A percentile compares a stretch with the other conserved stretches of the same genome.
Conservation (phyloP, 306 rosid species). For the barrel medic (Medicago truncatula) region DNA sequence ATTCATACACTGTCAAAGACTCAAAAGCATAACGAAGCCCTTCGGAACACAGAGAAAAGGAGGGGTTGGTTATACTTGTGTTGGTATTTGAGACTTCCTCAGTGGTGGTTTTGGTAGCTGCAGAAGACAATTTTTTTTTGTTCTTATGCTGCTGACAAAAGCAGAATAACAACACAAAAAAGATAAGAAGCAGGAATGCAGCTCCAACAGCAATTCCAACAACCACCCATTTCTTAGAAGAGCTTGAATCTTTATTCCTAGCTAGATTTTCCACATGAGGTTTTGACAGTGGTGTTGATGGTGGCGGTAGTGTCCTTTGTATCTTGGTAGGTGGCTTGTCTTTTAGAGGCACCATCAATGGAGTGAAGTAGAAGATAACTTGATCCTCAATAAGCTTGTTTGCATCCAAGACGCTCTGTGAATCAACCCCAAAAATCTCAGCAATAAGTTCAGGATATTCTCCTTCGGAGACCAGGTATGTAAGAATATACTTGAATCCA, state of each 20-base stretch:
- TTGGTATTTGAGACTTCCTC: background rate
- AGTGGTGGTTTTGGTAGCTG: background rate
- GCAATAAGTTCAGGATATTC: background rate
- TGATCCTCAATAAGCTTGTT: background rate
- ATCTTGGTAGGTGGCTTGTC: background rate
- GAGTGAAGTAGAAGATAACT: background rate
- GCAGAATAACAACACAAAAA: background rate
- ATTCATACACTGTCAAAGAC: conserved; percentile 56
- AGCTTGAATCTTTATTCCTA: background rate
- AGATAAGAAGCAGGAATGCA: background rate
- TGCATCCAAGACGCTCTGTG: background rate
- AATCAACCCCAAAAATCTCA: background rate
- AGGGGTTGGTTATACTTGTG: background rate
- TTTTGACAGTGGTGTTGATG: background rate
- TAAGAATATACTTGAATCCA: background rate
- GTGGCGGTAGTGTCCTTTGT: background rate
- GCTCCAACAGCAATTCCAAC: background rate
- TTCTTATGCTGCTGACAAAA: background rate
- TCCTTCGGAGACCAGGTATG: background rate
- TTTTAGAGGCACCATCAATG: background rate
- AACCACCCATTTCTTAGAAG: background rate
- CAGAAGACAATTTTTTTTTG: background rate
- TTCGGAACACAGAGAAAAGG: conserved; percentile 44
- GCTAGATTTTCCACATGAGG: background rate
- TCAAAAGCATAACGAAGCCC: conserved; percentile 62